Base-by-base conservation (phyloP, 306 rosid genomes). In the Alnus rubra region DNA sequence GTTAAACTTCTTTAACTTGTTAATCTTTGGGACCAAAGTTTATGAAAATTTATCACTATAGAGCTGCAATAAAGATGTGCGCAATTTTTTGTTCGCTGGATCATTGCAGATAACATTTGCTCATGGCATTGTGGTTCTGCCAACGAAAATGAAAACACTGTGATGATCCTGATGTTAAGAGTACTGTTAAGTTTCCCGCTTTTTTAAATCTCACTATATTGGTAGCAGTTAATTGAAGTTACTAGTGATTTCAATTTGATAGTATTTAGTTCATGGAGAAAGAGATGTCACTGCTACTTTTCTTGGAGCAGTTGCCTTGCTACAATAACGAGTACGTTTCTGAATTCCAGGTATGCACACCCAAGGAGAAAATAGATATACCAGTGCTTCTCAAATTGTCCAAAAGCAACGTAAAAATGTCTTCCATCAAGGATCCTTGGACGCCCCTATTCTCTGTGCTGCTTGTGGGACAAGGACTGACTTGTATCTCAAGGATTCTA, bases 391-490 rank as follows among this genome's bases (percentile, higher is more conserved):
- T 79, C 90, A 86, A 56, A 77, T 64, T 54, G 79, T 81, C 39
- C 79, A 74, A 72, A 87, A n/a, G 67, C 87, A 78, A 71, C 81
- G 23, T 73, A 83, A 80, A 35, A 14, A 76, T 52, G 52, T 75
- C 15, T 81, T 81, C 56, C 84, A 71, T 33, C 78, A 84, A 31
- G 80, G 63, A 82, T 77, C 74, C 74, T 92, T 87, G 50, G 85
- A 81, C 48, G 88, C 89, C 19, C 94, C 97, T 48, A 84, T 94
- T 83, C 90, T 94, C 18, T 94, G 98, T 82, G 75, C 71, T 39
- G 89, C 82, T 23, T 94, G 98, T 79, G 92, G 92, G 78, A 76
- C 83, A 69, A 89, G 88, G 86, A 90, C 92, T 45, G 89, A 85
- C 35, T 77, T 92, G 74, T 75, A 81, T 76, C 69, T 86, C 76